phyloP scores from a whole-genome alignment of 2,329 filamentous ascomycete species.

The Epichloe coenophiala region DNA sequence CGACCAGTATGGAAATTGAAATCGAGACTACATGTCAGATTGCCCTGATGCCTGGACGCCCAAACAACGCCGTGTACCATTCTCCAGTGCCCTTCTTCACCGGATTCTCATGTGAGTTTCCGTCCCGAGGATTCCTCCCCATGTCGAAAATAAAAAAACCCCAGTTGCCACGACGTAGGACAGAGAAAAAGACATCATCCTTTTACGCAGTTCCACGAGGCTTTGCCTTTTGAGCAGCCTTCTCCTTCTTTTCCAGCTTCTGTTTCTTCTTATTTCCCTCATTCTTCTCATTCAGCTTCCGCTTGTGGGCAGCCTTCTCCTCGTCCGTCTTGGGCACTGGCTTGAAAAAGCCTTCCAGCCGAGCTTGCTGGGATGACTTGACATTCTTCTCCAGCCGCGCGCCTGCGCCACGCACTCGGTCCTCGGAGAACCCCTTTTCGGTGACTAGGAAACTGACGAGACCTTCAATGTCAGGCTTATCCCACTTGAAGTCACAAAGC shows the following conservation, averaged over 20 bases:
- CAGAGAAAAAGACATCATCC: not conserved
- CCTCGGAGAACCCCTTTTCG: slow-evolving; percentile 95
- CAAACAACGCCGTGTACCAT: too few relatives aligned
- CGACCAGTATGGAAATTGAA: too few relatives aligned
- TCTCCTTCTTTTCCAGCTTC: slow-evolving; percentile 90
- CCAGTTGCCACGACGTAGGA: too few relatives aligned
- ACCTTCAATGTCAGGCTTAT: slow-evolving; percentile 79
- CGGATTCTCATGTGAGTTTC: too few relatives aligned
- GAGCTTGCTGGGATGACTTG: slow-evolving; percentile 79
- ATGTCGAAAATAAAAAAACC: too few relatives aligned
- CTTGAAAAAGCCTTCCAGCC: slow-evolving; percentile 96
- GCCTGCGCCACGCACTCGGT: slow-evolving; percentile 71
- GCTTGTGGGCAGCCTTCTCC: slow-evolving; percentile 73
- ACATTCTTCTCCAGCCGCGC: slow-evolving; percentile 76
- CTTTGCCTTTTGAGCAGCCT: slow-evolving; percentile 81
- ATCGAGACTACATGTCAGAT: too few relatives aligned
- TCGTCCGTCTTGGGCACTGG: slow-evolving; percentile 75
- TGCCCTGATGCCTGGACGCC: too few relatives aligned
- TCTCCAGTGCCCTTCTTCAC: too few relatives aligned
- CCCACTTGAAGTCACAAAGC: slow-evolving; percentile 96
- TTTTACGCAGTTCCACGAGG: slow-evolving; percentile 49
- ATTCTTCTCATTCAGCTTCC: slow-evolving; percentile 85
- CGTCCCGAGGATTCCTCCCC: too few relatives aligned
- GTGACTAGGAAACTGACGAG: slow-evolving; percentile 79
- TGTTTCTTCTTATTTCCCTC: slow-evolving; percentile 91